A percentile compares a stretch with the other conserved stretches of the same genome.
Evolutionary conservation across 345 rosid species (phyloP).

Genomic region (Syzygium grande): DNA sequence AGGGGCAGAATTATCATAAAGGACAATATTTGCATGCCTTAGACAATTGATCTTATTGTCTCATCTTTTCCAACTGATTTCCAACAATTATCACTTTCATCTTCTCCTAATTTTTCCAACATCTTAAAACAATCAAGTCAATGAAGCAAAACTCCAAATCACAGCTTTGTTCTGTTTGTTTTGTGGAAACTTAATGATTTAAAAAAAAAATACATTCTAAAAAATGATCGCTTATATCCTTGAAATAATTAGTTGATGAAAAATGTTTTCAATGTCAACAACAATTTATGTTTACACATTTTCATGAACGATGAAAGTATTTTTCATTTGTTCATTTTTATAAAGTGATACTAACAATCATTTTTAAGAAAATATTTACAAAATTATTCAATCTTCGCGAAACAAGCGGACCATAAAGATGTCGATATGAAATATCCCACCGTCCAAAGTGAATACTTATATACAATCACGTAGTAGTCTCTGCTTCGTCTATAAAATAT

Average conservation of each 20-base stretch:
- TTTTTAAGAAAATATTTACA: fast-evolving
- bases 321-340: background rate
- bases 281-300: background rate
- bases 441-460: background rate
- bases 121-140: background rate
- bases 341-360: background rate
- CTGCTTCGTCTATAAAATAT: background rate
- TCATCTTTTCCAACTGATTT: background rate
- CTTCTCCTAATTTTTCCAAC: background rate
- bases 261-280: background rate
- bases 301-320: fast-evolving
- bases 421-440: background rate
- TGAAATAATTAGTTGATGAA: background rate
- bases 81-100: background rate
- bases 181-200: background rate
- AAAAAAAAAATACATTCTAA: background rate
- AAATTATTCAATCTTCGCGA: background rate
- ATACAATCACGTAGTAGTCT: background rate
- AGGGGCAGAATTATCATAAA: too few relatives aligned
- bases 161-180: background rate
- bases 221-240: background rate
- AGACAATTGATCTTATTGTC: background rate
- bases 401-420: background rate
- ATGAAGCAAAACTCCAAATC: background rate
- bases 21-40: background rate